phyloP scores from a whole-genome alignment of 73 alveolate genomes.

The Paraurostyla sp. region DNA sequence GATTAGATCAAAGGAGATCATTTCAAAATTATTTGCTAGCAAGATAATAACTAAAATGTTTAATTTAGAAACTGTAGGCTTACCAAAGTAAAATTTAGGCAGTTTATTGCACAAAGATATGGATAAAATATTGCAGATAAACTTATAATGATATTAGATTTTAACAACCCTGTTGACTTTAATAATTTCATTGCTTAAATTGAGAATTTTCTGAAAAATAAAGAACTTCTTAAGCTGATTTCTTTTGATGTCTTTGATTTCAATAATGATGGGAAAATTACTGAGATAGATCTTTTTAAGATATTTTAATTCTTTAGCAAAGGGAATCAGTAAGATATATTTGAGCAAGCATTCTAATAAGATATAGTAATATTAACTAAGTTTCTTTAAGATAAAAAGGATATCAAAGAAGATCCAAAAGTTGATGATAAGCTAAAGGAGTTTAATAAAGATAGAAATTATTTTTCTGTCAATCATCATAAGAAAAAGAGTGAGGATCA shows the following conservation, averaged over 20 bases:
- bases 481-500: background rate
- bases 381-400: background rate
- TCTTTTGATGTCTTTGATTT: slow-evolving; percentile 40
- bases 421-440: background rate
- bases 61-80: slow-evolving; percentile 31
- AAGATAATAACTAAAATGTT: background rate
- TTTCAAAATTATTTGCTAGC: background rate
- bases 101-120: slow-evolving; percentile 13
- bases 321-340: background rate
- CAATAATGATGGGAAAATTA: slow-evolving; percentile 24
- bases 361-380: background rate
- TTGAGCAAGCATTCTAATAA: slow-evolving; percentile 4
- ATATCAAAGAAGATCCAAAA: background rate
- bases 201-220: slow-evolving; percentile 18
- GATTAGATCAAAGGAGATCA: slow-evolving; percentile 9
- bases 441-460: background rate
- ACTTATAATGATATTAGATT: slow-evolving; percentile 16
- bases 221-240: slow-evolving; percentile 1
- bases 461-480: background rate
- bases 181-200: background rate
- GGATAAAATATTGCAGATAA: slow-evolving; percentile 23
- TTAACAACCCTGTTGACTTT: slow-evolving; percentile 44
- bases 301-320: slow-evolving; percentile 27
- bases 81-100: background rate
- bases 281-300: slow-evolving; percentile 33